Percentiles rank a stretch among this genome's conserved stretches.
phyloP scores from a whole-genome alignment of 352 stramenopile genomes.

The Globisporangium splendens region DNA sequence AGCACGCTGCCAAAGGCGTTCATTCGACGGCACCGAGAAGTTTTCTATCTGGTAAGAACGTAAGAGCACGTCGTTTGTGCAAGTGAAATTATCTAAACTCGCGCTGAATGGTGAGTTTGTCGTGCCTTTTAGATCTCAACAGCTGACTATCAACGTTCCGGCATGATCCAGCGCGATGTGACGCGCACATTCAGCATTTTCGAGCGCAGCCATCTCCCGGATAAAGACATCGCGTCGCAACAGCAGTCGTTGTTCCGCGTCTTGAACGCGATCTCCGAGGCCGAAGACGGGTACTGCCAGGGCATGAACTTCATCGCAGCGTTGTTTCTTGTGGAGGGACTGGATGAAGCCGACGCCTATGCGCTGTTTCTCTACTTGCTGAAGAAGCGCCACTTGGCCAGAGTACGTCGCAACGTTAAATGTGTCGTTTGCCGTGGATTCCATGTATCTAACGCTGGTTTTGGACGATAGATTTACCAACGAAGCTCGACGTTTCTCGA shows the following conservation, averaged over 20 bases:
- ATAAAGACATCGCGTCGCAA: constrained; percentile 41
- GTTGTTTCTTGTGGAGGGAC: constrained; percentile 77
- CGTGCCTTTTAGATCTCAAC: constrained; percentile 33
- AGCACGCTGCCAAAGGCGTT: constrained; percentile 43
- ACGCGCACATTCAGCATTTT: constrained; percentile 87
- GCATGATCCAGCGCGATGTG: constrained; percentile 73
- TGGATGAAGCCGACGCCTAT: constrained; percentile 79
- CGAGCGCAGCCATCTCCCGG: constrained; percentile 35
- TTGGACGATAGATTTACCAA: constrained; percentile 57
- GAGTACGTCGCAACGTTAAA: constrained; percentile 16
- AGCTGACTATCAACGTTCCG: constrained; percentile 64
- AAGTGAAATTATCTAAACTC: background rate
- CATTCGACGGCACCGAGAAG: constrained; percentile 65
- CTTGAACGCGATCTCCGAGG: constrained; percentile 75
- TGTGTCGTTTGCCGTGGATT: background rate
- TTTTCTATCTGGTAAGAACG: constrained; percentile 58
- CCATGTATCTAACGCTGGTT: background rate
- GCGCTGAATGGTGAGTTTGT: background rate
- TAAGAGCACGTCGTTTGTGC: no score
- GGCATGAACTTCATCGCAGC: constrained; percentile 89
- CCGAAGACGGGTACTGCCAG: constrained; percentile 82
- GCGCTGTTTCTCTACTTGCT: constrained; percentile 81
- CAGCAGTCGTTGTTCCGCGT: constrained; percentile 74
- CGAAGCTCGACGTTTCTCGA: constrained; percentile 81
- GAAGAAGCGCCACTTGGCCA: constrained; percentile 70